Percentiles rank a stretch among this genome's conserved stretches.
These are phyloP conservation scores for Digitaria exilis DNA, from an alignment of 202 grass and related monocot genomes.

Conservation along the genomic window DNA sequence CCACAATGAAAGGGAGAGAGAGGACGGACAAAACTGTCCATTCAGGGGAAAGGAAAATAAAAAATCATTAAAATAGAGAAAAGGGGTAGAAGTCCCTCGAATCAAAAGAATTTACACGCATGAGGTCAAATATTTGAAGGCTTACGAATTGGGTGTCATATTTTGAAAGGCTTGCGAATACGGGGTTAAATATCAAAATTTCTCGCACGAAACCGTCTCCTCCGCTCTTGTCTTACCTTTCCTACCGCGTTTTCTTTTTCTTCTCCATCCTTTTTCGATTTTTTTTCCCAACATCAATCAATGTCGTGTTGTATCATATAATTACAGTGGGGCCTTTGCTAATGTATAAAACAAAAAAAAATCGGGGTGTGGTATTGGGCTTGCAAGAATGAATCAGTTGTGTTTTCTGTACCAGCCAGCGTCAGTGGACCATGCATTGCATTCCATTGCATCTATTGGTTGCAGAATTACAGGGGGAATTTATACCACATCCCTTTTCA, in stretches of 20 bases:
- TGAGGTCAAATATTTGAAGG: too few relatives aligned
- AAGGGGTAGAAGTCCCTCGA: too few relatives aligned
- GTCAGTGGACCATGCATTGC: neutral
- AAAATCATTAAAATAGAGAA: too few relatives aligned
- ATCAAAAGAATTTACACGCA: too few relatives aligned
- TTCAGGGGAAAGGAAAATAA: too few relatives aligned
- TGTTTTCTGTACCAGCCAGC: neutral
- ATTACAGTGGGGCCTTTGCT: neutral
- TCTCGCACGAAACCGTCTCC: constrained; percentile 24
- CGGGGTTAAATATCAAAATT: too few relatives aligned
- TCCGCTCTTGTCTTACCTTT: neutral
- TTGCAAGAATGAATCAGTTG: neutral
- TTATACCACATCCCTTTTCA: neutral
- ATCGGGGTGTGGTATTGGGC: neutral
- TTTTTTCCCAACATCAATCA: neutral
- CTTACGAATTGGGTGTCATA: too few relatives aligned
- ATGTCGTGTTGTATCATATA: neutral
- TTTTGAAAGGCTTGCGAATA: too few relatives aligned
- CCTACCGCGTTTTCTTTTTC: neutral
- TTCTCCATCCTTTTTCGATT: neutral
- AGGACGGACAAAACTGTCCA: too few relatives aligned
- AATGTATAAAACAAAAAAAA: neutral
- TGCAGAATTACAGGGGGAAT: neutral
- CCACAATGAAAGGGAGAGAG: too few relatives aligned
- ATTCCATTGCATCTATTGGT: neutral